Evolutionary conservation across 139 green algal species (phyloP), one percentile per base, ranked within the genome.

Genomic region (Micractinium conductrix): DNA sequence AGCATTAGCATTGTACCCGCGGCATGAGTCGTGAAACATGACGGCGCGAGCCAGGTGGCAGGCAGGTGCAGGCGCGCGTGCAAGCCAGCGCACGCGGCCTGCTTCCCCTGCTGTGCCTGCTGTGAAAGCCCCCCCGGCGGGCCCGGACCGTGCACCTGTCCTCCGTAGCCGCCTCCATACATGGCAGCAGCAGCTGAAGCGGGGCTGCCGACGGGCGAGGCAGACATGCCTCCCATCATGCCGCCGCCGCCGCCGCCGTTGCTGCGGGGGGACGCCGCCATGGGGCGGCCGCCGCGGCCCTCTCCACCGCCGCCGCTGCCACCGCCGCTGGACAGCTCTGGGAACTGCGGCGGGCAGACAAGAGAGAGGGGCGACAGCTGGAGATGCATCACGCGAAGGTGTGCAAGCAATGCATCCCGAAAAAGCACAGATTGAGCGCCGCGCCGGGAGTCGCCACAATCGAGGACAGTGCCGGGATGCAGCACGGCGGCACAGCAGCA

Each of bases 281-380:
- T 30, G 60, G 55, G 33, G 48, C 48, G 33, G 48, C 75, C 58
- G 38, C 76, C 21, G 21, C 76, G 76, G 28, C 58, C 76, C 55
- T 53, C 55, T 38, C 38, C 69, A 26, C 38, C n/a, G 40, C 74
- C 74, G 48, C 50, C 44, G 74, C 74, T 69, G 74, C 74, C 30
- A n/a, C 78, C 79, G 43, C 44, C 35, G 65, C 85, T 48, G 45
- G 74, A 17, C 16, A 89, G 81, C 74, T 89, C 86, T n/a, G 86
- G 86, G 53, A 89, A 89, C 86, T 89, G 86, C 74, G 48, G 12
- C 21, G 58, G 30, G 53, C 9, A 42, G 53, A 53, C 22, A 42
- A 4, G 28, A 22, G 17, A 9, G 33, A 21, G 21, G 30, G 48
- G 35, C 22, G 37, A 6, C 21, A 72, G 58, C 6, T 8, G 4